Base-by-base conservation (phyloP, 768 basidiomycete species). In the Amyloporia xantha region DNA sequence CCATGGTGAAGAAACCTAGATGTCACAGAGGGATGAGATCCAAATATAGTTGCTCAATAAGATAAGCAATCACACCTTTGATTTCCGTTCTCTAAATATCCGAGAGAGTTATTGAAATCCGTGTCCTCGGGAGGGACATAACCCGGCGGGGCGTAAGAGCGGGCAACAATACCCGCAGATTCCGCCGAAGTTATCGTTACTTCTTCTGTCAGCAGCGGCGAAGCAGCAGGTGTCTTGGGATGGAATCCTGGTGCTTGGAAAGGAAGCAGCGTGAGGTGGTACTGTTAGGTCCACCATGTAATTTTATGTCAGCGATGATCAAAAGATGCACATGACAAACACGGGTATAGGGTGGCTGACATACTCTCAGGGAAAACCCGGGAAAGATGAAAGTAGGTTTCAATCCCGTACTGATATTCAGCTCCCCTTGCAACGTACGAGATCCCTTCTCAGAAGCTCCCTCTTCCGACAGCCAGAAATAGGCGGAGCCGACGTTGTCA, bases 41-140 rank as follows among this genome's bases (percentile, higher is more conserved):
- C n/a, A n/a, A 35, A 10, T n/a, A 35, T 35, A n/a, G 33, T 35
- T 9, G n/a, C n/a, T n/a, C n/a, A n/a, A n/a, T n/a, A n/a, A n/a
- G n/a, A n/a, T n/a, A n/a, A n/a, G 9, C 9, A 35, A 15, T 5
- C 48, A 12, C 20, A 80, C 54, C 74, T 65, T 55, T 79, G 77
- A 57, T 81, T 78, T 12, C 77, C 75, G 54, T 77, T 79, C 57
- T 78, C 76, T 54, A 78, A 59, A 30, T 76, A 69, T 12, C 76
- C 78, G 26, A 77, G 64, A 10, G 73, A 69, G 30, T 69, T 72
- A 54, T 76, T 77, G 58, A 77, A 79, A 57, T 82, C 71, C 19
- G 65, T 68, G 33, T 63, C 68, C 41, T 68, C 60, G 12, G 68
- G 63, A 37, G 67, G 65, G 41, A 68, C 66, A 49, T 79, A 81